Base-by-base conservation (phyloP, 2,329 filamentous ascomycete genomes). In the Arachnopeziza araneosa region DNA sequence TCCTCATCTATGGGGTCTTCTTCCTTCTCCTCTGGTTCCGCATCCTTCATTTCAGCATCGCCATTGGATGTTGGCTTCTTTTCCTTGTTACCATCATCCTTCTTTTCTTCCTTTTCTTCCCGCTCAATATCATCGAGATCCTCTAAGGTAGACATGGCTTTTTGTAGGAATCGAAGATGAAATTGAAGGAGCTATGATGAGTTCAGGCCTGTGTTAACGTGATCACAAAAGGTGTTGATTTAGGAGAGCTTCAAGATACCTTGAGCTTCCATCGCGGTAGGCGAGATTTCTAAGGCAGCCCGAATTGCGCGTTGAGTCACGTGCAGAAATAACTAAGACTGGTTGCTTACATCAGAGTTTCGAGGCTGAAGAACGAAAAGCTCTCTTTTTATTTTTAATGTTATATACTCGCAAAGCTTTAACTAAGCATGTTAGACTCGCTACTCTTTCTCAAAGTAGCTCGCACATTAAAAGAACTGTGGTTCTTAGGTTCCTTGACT, bases 31-130 rank as follows among this genome's bases (percentile, higher is more conserved):
- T 86, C 83, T 30, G 80, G 77, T 65, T 88, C 87, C 12, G 86
- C 88, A 74, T 97, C 93, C 75, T 93, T 87, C 93, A 97, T 97
- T 60, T 96, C 91, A 55, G 88, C 88, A 78, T 97, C 93, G 54
- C 83, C 89, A 70, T 88, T 86, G 59, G 80, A 77, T 60, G 78
- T 75, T 57, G 75, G 69, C 74, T 84, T 83, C 69, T 75, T 76
- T 70, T 84, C 81, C 71, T 83, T 81, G 66, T 80, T 78, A 64
- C 80, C 79, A 72, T 78, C 78, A 67, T 82, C 77, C 68, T 83
- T 82, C 68, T 83, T 80, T 69, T 85, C 80, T 74, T 88, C 82
- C 73, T 87, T 83, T 78, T 83, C 83, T 76, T 83, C 79, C 74
- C 88, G 83, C 79, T 90, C 87, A 73, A 90, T 79, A 74, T 89